Percentiles rank a stretch among this genome's conserved stretches.
phyloP scores from a whole-genome alignment of 768 basidiomycete genomes.

The Cystofilobasidium capitatum region DNA sequence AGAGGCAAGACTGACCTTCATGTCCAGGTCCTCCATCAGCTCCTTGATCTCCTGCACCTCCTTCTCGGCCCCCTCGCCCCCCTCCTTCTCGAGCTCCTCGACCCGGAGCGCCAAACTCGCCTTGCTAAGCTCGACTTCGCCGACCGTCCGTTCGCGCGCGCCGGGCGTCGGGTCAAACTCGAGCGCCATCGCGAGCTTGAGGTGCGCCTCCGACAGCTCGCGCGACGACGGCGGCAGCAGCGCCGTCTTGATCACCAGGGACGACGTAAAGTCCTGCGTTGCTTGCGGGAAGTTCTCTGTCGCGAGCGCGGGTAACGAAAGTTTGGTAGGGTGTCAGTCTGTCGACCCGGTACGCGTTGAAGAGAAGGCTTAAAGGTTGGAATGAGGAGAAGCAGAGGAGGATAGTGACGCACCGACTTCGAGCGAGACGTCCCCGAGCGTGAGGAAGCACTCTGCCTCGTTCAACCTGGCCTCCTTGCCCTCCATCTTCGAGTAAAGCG shows the following conservation, averaged over 20 bases:
- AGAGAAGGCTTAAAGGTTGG: not conserved
- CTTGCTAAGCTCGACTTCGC: constrained; percentile 68
- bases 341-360: no score
- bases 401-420: constrained; percentile 66
- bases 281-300: constrained; percentile 94
- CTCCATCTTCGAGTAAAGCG: constrained; percentile 63
- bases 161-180: constrained; percentile 66
- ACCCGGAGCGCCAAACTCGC: constrained; percentile 50
- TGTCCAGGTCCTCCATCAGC: constrained; percentile 67
- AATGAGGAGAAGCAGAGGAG: not conserved
- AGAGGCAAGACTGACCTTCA: constrained; percentile 53
- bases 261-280: constrained; percentile 72
- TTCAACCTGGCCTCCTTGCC: constrained; percentile 55
- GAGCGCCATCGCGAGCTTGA: constrained; percentile 84
- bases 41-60: constrained; percentile 71
- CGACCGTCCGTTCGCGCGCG: constrained; percentile 67
- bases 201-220: constrained; percentile 86
- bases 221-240: constrained; percentile 80
- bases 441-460: constrained; percentile 80
- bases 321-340: not conserved
- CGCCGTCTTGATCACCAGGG: constrained; percentile 59
- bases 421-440: constrained; percentile 88
- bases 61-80: constrained; percentile 58
- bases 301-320: not conserved
- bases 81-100: constrained; percentile 47